These are phyloP conservation scores for Pythium coloratum DNA, from an alignment of 352 stramenopile species.

Conservation along the genomic window DNA sequence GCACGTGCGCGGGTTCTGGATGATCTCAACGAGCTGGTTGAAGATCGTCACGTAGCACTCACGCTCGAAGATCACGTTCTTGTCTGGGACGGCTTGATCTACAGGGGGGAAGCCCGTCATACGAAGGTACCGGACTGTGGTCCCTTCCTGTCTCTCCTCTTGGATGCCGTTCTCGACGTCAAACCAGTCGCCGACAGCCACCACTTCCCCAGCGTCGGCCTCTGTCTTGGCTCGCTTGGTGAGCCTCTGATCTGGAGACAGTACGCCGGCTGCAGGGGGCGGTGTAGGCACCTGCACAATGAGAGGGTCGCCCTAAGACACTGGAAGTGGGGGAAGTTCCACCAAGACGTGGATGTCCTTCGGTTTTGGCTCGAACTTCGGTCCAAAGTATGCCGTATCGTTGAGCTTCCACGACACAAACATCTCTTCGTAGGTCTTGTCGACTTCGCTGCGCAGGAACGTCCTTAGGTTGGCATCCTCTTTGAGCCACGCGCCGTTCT, in stretches of 20 bases:
- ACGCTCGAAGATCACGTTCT: not conserved
- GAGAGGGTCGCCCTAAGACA: too few relatives aligned
- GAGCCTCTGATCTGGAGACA: too few relatives aligned
- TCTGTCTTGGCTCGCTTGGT: not conserved
- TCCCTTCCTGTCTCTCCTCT: not conserved
- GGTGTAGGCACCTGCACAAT: too few relatives aligned
- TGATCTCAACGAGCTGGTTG: not conserved
- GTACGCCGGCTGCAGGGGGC: too few relatives aligned
- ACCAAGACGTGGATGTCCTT: constrained; percentile 12
- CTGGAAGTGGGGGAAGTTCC: constrained; percentile 3
- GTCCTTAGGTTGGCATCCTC: not conserved
- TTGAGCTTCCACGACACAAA: constrained; percentile 9
- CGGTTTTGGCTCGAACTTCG: constrained; percentile 14
- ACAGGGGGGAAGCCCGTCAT: not conserved
- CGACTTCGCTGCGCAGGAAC: constrained; percentile 11
- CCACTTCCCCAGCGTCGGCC: not conserved
- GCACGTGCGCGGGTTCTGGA: not conserved
- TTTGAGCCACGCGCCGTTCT: constrained; percentile 19
- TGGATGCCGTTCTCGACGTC: not conserved
- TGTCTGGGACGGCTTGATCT: not conserved
- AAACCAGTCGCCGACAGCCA: not conserved
- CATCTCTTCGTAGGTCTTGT: constrained; percentile 17
- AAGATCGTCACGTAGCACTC: not conserved
- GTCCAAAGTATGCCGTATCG: constrained; percentile 19
- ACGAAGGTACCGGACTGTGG: not conserved